Conservation (phyloP, 495 filamentous ascomycete species). For the Jackrogersella minutella region DNA sequence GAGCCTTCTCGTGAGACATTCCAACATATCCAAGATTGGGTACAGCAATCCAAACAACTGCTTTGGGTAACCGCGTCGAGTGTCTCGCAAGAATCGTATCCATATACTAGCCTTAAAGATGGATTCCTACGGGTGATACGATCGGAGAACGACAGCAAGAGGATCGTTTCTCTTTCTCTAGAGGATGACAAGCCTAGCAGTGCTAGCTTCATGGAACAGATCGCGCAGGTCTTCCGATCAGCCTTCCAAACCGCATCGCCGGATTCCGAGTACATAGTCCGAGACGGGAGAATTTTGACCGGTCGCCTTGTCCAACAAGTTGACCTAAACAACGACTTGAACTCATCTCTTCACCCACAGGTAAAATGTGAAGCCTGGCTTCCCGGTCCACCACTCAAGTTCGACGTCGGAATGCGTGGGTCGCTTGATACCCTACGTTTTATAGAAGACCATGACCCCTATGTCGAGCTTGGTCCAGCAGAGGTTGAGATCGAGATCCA, state of each 20-base stretch:
- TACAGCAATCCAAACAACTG: too few species aligned
- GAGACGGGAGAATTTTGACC: not conserved
- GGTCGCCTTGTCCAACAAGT: not conserved
- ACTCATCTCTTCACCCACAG: too few species aligned
- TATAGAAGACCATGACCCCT: constrained; percentile 23
- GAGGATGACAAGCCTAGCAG: constrained; percentile 20
- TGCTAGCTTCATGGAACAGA: constrained; percentile 4
- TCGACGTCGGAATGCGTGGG: constrained; percentile 23
- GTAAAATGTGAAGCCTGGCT: not conserved
- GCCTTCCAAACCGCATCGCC: not conserved
- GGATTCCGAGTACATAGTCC: not conserved
- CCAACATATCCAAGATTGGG: too few species aligned
- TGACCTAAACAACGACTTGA: not conserved
- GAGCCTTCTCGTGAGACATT: too few species aligned
- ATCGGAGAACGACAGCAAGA: constrained; percentile 21
- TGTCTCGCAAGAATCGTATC: too few species aligned
- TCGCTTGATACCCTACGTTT: constrained; percentile 35
- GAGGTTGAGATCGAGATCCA: constrained; percentile 46
- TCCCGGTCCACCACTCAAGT: not conserved
- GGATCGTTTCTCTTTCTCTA: constrained; percentile 26
- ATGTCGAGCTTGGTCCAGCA: constrained; percentile 7
- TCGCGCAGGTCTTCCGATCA: not conserved
- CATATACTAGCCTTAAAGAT: constrained; percentile 14
- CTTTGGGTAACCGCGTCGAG: too few species aligned
- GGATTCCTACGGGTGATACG: constrained; percentile 35